These are phyloP conservation scores for Fragilaria radians DNA, from an alignment of 108 stramenopile genomes.

Conservation along the genomic window DNA sequence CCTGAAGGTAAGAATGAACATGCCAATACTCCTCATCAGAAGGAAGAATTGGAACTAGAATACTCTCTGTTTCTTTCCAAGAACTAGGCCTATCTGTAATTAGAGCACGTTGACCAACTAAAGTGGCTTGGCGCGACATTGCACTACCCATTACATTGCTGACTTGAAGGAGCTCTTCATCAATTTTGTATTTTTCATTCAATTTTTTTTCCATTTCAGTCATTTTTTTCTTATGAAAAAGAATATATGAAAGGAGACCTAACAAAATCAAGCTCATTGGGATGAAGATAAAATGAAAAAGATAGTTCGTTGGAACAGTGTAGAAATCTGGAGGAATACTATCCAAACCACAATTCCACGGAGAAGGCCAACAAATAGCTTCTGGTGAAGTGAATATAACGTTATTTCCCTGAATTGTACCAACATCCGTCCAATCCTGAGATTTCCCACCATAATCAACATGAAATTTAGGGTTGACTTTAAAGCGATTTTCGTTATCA, in stretches of 20 bases:
- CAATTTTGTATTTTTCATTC: not conserved
- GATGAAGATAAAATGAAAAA: not conserved
- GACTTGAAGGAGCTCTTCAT: not conserved
- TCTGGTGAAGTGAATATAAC: too few species aligned
- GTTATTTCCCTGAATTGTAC: too few species aligned
- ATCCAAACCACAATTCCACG: not conserved
- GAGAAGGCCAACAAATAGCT: not conserved
- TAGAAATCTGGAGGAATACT: not conserved
- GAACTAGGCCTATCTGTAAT: not conserved
- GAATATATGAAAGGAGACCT: not conserved
- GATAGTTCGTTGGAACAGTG: not conserved
- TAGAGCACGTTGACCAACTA: not conserved
- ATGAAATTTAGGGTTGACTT: not conserved
- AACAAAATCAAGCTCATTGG: not conserved
- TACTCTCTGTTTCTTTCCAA: not conserved
- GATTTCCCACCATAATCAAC: not conserved
- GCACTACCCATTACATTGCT: not conserved
- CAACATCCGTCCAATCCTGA: not conserved
- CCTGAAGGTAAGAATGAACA: not conserved
- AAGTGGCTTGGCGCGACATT: not conserved
- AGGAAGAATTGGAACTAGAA: not conserved
- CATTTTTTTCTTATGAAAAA: not conserved
- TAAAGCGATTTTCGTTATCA: constrained; percentile 1
- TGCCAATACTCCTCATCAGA: not conserved
- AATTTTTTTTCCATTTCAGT: not conserved